Conservation (phyloP, 306 rosid species). For the Cicer bijugum region DNA sequence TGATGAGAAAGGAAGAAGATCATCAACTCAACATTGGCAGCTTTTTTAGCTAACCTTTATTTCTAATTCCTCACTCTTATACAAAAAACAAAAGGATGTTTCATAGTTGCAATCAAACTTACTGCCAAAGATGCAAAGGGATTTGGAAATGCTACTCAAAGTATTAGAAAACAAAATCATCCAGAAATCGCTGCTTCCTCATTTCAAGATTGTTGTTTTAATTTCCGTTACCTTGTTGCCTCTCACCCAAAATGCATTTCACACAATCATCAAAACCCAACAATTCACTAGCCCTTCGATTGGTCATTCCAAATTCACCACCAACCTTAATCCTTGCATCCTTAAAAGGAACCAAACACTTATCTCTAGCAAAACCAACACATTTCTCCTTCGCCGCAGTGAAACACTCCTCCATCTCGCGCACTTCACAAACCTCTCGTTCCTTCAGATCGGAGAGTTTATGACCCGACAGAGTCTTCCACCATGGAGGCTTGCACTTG, state of each 20-base stretch:
- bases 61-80: constrained; percentile 16
- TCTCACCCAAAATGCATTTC: constrained; percentile 43
- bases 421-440: constrained; percentile 69
- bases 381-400: constrained; percentile 52
- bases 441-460: constrained; percentile 56
- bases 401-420: constrained; percentile 47
- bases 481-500: constrained; percentile 76
- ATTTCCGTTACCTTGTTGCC: constrained; percentile 20
- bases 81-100: constrained; percentile 9
- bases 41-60: neutral
- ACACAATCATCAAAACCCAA: constrained; percentile 45
- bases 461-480: constrained; percentile 58
- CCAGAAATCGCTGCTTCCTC: neutral
- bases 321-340: constrained; percentile 63
- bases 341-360: constrained; percentile 64
- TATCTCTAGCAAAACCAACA: constrained; percentile 60
- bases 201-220: neutral
- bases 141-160: constrained; percentile 32
- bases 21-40: constrained; percentile 5
- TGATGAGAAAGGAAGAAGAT: neutral
- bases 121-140: neutral
- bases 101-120: neutral
- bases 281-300: constrained; percentile 62
- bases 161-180: constrained; percentile 1
- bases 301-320: constrained; percentile 43